Conservation (phyloP, 2,329 filamentous ascomycete genomes). For the Penicillium sp. region DNA sequence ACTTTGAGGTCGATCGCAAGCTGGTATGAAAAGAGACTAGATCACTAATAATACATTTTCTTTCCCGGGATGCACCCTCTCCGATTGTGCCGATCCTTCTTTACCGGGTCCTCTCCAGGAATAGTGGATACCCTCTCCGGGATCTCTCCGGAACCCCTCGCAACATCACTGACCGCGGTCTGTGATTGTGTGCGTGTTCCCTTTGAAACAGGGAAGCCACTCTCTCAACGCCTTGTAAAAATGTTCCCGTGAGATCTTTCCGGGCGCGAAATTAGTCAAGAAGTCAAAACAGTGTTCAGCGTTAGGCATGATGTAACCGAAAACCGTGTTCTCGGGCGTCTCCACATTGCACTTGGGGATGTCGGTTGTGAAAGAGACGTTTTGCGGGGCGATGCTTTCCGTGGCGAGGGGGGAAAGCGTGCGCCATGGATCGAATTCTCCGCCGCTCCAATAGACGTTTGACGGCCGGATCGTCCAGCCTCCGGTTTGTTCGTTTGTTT, state of each 20-base stretch:
- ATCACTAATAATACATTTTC: neutral
- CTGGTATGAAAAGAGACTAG: slow-evolving; percentile 9
- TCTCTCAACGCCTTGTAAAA: slow-evolving; percentile 45
- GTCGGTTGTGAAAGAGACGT: slow-evolving; percentile 37
- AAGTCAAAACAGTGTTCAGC: slow-evolving; percentile 54
- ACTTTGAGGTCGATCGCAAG: slow-evolving; percentile 15
- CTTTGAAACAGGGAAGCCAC: slow-evolving; percentile 47
- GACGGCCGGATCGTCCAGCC: slow-evolving; percentile 55
- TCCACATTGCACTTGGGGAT: slow-evolving; percentile 46
- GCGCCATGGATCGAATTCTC: slow-evolving; percentile 55
- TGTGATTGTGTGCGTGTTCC: neutral
- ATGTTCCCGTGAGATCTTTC: slow-evolving; percentile 34
- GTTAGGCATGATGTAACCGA: slow-evolving; percentile 49
- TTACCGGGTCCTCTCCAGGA: neutral
- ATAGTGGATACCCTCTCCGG: neutral
- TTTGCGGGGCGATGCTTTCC: slow-evolving; percentile 43
- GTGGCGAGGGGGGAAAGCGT: slow-evolving; percentile 46
- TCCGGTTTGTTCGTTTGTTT: slow-evolving; percentile 47
- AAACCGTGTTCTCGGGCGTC: slow-evolving; percentile 41
- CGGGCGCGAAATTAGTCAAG: slow-evolving; percentile 31
- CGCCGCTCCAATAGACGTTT: slow-evolving; percentile 52
- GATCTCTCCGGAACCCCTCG: neutral
- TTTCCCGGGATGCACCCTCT: neutral
- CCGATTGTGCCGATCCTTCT: neutral
- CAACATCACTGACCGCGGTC: neutral